Percentiles rank a stretch among this genome's conserved stretches.
Evolutionary conservation across 345 rosid genomes (phyloP).

Genomic region (Microcos paniculata): DNA sequence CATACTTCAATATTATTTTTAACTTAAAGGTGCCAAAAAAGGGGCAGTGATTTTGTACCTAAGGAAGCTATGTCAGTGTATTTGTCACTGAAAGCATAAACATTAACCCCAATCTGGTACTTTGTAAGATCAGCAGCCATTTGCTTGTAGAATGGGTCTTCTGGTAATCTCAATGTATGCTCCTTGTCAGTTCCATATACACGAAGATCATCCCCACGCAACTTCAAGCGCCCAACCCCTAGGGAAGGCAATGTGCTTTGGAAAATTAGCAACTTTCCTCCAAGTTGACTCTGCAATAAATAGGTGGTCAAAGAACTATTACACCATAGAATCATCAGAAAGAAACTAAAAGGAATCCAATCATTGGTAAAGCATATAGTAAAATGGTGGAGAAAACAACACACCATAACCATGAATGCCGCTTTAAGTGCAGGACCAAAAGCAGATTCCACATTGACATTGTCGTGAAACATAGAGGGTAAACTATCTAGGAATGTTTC

Average conservation of each 20-base stretch:
- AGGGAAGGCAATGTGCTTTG: slow-evolving; percentile 94
- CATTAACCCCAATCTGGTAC: slow-evolving; percentile 88
- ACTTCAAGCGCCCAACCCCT: slow-evolving; percentile 89
- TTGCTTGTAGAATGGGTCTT: slow-evolving; percentile 93
- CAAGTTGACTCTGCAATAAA: slow-evolving; percentile 74
- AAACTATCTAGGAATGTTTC: slow-evolving; percentile 89
- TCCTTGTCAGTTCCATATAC: slow-evolving; percentile 97
- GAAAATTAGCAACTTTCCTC: slow-evolving; percentile 89
- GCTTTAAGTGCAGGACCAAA: slow-evolving; percentile 98
- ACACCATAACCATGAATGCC: slow-evolving; percentile 93
- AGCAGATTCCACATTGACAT: slow-evolving; percentile 88
- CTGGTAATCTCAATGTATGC: slow-evolving; percentile 72
- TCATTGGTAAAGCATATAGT: slow-evolving; percentile 11
- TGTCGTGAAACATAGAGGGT: slow-evolving; percentile 93
- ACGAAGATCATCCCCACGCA: slow-evolving; percentile 96
- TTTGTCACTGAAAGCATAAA: slow-evolving; percentile 89
- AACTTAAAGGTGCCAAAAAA: neutral
- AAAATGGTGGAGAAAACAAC: slow-evolving; percentile 25
- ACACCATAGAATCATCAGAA: slow-evolving; percentile 13
- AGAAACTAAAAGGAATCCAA: slow-evolving; percentile 11
- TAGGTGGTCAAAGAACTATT: neutral
- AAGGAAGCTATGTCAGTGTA: slow-evolving; percentile 92
- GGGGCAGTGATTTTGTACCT: slow-evolving; percentile 41
- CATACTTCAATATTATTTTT: neutral
- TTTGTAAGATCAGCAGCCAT: slow-evolving; percentile 99